Percentiles rank a stretch among this genome's conserved stretches.
phyloP scores from a whole-genome alignment of 257 asterid species.

The Jacaranda copaia region DNA sequence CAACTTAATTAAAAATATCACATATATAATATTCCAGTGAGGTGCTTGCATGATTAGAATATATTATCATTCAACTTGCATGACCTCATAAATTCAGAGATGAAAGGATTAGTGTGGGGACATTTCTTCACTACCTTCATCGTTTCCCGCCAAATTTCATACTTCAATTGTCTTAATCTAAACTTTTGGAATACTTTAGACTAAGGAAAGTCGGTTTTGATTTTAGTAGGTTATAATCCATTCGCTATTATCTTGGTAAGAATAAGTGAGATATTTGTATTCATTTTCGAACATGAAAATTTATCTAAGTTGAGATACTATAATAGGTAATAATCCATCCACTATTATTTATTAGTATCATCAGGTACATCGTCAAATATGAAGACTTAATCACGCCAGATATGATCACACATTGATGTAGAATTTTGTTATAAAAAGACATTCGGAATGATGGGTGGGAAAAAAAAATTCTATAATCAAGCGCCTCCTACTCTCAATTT shows the following conservation, averaged over 20 bases:
- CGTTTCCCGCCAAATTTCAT: slow-evolving; percentile 23
- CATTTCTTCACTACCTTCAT: not conserved
- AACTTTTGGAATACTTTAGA: slow-evolving; percentile 5
- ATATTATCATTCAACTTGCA: slow-evolving; percentile 9
- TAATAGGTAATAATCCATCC: too few relatives aligned
- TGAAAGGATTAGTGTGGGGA: slow-evolving; percentile 24
- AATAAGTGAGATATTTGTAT: too few relatives aligned
- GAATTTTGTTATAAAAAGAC: too few relatives aligned
- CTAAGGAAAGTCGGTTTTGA: not conserved
- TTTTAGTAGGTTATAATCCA: not conserved
- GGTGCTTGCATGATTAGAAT: slow-evolving; percentile 13
- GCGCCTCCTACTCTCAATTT: too few relatives aligned
- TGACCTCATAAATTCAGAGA: slow-evolving; percentile 6
- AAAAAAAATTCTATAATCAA: too few relatives aligned
- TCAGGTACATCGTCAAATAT: too few relatives aligned
- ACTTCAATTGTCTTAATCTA: not conserved
- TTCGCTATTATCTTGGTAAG: not conserved
- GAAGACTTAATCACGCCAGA: too few relatives aligned
- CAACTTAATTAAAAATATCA: not conserved
- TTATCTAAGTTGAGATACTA: too few relatives aligned
- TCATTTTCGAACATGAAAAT: too few relatives aligned
- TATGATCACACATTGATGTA: too few relatives aligned
- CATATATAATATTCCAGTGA: not conserved
- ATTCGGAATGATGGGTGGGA: too few relatives aligned
- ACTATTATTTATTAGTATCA: too few relatives aligned